These are phyloP conservation scores for Gracilaria caudata DNA, from an alignment of 23 red algal genomes.

Conservation along the genomic window DNA sequence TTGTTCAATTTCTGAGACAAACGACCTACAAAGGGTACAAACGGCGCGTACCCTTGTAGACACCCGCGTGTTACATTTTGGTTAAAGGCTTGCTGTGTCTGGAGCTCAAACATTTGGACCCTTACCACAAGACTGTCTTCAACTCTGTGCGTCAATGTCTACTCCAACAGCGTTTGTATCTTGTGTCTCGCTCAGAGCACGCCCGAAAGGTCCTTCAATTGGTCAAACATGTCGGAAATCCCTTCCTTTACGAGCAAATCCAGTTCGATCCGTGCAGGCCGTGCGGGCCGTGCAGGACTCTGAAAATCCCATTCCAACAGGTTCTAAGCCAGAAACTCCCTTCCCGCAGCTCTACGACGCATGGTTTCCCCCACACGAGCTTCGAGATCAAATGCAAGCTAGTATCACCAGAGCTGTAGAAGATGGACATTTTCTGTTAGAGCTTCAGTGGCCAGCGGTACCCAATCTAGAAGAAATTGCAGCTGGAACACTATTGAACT, in stretches of 20 bases:
- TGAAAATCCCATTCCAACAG: too few species aligned
- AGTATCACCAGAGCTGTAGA: slow-evolving; percentile 27
- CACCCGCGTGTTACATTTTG: too few species aligned
- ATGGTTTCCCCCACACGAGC: slow-evolving; percentile 75
- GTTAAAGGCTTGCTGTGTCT: too few species aligned
- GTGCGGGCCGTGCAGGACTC: slow-evolving; percentile 3
- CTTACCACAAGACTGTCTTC: too few species aligned
- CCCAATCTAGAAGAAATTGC: slow-evolving; percentile 84
- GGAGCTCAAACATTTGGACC: too few species aligned
- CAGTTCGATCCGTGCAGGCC: background rate
- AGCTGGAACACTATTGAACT: slow-evolving; percentile 75
- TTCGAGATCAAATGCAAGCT: slow-evolving; percentile 37
- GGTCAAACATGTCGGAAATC: background rate
- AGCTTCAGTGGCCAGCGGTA: slow-evolving; percentile 78
- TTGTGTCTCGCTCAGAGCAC: background rate
- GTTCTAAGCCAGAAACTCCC: background rate
- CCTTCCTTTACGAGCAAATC: background rate
- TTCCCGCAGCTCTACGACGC: slow-evolving; percentile 71
- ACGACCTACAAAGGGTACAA: too few species aligned
- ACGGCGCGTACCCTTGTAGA: too few species aligned
- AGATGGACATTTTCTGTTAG: slow-evolving; percentile 35
- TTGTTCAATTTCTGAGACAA: too few species aligned
- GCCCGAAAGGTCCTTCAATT: background rate
- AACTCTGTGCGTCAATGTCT: background rate
- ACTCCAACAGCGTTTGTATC: background rate